Base-by-base conservation (phyloP, 2,329 filamentous ascomycete species). In the Alternaria arborescens region DNA sequence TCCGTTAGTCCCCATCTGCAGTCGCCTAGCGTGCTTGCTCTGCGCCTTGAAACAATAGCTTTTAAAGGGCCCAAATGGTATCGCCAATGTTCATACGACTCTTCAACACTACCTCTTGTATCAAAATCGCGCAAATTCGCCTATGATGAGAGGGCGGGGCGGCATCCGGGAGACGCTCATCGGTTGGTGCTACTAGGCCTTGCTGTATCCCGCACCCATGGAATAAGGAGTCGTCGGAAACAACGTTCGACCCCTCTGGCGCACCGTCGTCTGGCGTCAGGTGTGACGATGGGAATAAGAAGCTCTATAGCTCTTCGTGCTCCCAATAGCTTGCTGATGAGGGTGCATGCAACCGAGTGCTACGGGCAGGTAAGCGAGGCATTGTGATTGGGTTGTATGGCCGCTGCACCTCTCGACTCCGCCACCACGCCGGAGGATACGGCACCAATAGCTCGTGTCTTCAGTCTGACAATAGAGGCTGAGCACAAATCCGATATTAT, bases 381-480 rank as follows among this genome's bases (percentile, higher is more conserved):
- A 5, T 38, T 22, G n/a, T 48, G 30, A 66, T 62, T 66, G 64
- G 64, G 11, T n/a, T 36, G 16, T 12, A 38, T 28, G 7, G 22
- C 28, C n/a, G 38, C 52, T 65, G 59, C 62, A 58, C 24, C 56
- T 59, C 32, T 30, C 41, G 60, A 68, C 69, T 70, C 67, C 68
- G 69, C 69, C 69, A 70, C 69, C 63, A 69, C 56, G 57, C 52
- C 67, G 66, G 66, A 57, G 47, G 18, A 58, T 40, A 43, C 68
- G 62, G 67, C 58, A 53, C 67, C 66, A 71, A 63, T 71, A 58
- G 66, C 55, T 63, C 52, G 32, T 57, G n/a, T 55, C 58, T 61
- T 38, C 55, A 53, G 62, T 65, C 56, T 54, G 64, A 63, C 64
- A 41, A 68, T 34, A 58, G 68, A 71, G 70, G 70, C 70, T 62